A percentile compares a stretch with the other conserved stretches of the same genome.
These are phyloP conservation scores for Bombardia bombarda DNA, from an alignment of 495 filamentous ascomycete species.

Conservation along the genomic window DNA sequence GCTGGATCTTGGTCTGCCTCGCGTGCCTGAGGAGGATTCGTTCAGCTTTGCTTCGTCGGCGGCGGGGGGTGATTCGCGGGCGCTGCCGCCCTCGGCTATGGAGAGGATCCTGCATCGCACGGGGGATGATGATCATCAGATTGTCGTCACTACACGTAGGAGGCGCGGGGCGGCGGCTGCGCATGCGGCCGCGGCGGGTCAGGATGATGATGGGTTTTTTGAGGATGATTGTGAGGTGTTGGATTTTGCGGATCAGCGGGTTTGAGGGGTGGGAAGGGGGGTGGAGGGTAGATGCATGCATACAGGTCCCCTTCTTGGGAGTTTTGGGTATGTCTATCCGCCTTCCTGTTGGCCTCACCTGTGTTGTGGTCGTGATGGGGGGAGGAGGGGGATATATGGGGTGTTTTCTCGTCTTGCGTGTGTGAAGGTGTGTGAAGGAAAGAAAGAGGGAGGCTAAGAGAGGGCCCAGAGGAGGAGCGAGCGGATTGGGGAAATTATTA, in stretches of 20 bases:
- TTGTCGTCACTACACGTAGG: conserved; percentile 72
- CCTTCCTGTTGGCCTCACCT: too few species aligned
- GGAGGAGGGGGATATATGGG: too few species aligned
- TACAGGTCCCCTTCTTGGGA: too few species aligned
- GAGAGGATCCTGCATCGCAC: conserved; percentile 49
- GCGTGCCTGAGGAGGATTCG: conserved; percentile 46
- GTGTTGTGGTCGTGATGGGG: too few species aligned
- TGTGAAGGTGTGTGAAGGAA: too few species aligned
- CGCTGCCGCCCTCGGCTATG: conserved; percentile 48
- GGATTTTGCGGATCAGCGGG: conserved; percentile 81
- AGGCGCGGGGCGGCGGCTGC: conserved; percentile 52
- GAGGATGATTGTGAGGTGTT: conserved; percentile 91
- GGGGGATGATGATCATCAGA: conserved; percentile 63
- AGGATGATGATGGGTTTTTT: conserved; percentile 74
- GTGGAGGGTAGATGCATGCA: too few species aligned
- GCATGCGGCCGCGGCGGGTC: conserved; percentile 31
- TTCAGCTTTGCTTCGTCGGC: conserved; percentile 39
- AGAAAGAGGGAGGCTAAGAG: too few species aligned
- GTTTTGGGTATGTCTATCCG: too few species aligned
- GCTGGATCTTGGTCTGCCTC: conserved; percentile 49
- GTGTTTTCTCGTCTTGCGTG: too few species aligned
- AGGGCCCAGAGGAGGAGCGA: too few species aligned
- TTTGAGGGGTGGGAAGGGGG: too few species aligned
- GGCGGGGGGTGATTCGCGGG: conserved; percentile 44
- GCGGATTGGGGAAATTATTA: too few species aligned